Conservation (phyloP, 2,329 filamentous ascomycete genomes). For the Cladosporium halotolerans region DNA sequence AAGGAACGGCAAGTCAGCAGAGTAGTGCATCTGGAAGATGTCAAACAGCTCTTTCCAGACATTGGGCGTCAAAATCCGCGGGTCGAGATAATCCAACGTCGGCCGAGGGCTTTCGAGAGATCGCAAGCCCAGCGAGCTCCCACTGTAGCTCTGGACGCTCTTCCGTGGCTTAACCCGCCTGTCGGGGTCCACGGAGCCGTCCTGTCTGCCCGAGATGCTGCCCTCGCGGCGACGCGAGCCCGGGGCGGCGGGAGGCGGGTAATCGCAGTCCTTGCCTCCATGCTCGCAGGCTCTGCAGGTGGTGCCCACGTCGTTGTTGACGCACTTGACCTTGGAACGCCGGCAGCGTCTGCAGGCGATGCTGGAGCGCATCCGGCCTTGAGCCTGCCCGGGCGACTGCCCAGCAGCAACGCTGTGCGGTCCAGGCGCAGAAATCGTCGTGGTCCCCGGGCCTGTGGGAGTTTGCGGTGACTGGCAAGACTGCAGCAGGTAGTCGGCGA, state of each 20-base stretch:
- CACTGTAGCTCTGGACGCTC: constrained; percentile 31
- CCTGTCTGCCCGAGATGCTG: constrained; percentile 18
- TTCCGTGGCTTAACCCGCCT: constrained; percentile 32
- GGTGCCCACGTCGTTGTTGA: constrained; percentile 66
- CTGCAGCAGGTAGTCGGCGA: constrained; percentile 20
- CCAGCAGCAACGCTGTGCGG: constrained; percentile 17
- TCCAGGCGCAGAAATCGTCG: constrained; percentile 9
- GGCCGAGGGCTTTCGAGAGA: constrained; percentile 38
- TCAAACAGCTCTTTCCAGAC: constrained; percentile 65
- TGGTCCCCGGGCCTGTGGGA: constrained; percentile 5
- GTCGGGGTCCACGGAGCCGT: constrained; percentile 19
- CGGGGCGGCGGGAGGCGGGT: constrained; percentile 49
- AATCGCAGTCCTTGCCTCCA: constrained; percentile 65
- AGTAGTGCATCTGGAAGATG: constrained; percentile 65
- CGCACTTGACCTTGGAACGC: constrained; percentile 80
- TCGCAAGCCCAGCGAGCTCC: constrained; percentile 31
- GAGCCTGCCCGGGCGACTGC: constrained; percentile 26
- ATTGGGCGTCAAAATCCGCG: constrained; percentile 55
- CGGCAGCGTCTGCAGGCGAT: constrained; percentile 73
- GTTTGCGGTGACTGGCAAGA: constrained; percentile 15
- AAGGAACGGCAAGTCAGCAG: constrained; percentile 65
- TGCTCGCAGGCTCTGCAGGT: constrained; percentile 70
- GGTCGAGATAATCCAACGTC: constrained; percentile 54
- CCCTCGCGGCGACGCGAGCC: constrained; percentile 27
- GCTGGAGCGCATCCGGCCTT: constrained; percentile 60